A percentile compares a stretch with the other conserved stretches of the same genome.
phyloP scores from a whole-genome alignment of 2,329 filamentous ascomycete genomes.

The Ilyonectria robusta region DNA sequence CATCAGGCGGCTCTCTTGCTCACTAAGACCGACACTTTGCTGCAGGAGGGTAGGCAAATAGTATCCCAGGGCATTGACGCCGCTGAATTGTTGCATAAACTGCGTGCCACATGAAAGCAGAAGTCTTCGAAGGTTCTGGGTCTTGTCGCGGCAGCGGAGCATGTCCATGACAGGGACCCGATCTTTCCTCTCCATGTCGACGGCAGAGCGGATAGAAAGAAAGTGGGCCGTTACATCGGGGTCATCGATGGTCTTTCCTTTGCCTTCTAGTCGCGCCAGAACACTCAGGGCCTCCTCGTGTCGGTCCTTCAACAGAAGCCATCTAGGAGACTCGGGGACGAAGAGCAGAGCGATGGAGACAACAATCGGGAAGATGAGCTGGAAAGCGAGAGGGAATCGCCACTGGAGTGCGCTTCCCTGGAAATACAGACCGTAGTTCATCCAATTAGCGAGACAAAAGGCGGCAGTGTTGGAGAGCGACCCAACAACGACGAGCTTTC shows the following conservation, averaged over 20 bases:
- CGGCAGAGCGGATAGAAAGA: conserved; percentile 53
- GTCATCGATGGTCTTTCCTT: conserved; percentile 58
- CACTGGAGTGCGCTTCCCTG: conserved; percentile 50
- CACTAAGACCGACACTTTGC: conserved; percentile 66
- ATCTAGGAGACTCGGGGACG: conserved; percentile 65
- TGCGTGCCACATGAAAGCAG: conserved; percentile 62
- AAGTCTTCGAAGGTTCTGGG: conserved; percentile 54
- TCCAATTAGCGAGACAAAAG: conserved; percentile 64
- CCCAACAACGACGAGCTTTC: conserved; percentile 62
- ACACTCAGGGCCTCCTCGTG: conserved; percentile 69
- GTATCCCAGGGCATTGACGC: conserved; percentile 59
- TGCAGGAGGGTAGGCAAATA: conserved; percentile 70
- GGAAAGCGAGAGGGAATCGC: conserved; percentile 46
- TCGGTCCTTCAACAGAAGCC: conserved; percentile 67
- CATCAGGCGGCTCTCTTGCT: conserved; percentile 67
- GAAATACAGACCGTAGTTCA: conserved; percentile 59
- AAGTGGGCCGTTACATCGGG: conserved; percentile 51
- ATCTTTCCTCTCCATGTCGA: conserved; percentile 53
- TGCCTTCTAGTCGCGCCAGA: conserved; percentile 70
- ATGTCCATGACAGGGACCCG: conserved; percentile 52
- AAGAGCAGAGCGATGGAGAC: conserved; percentile 17
- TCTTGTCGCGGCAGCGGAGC: conserved; percentile 54
- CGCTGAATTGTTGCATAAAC: conserved; percentile 62
- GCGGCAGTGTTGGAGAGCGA: conserved; percentile 57
- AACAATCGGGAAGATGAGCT: conserved; percentile 56